Evolutionary conservation across 371 early-diverging fungal genomes (phyloP).

Genomic region (Mortierella sp.): DNA sequence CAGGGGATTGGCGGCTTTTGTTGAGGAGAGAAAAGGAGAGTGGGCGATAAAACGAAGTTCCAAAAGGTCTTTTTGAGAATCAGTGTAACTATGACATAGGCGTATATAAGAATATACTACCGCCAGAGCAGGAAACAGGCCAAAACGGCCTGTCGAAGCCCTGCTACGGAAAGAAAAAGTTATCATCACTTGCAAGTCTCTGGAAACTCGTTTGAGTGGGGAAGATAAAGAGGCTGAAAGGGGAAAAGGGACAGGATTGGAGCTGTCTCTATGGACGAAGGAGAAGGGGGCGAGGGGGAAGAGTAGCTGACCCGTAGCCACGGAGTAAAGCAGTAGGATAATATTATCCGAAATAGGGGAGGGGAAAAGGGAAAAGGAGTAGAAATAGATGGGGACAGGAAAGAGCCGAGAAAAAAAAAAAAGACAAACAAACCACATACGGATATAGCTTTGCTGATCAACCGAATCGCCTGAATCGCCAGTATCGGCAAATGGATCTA

Average conservation of each 20-base stretch:
- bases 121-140: slow-evolving; percentile 47
- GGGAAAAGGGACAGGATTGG: background rate
- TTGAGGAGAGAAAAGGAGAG: background rate
- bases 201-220: slow-evolving; percentile 9
- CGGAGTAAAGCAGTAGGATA: no score
- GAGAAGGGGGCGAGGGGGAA: no score
- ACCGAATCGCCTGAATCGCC: slow-evolving; percentile 71
- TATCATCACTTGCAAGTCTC: slow-evolving; percentile 46
- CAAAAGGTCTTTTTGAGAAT: slow-evolving; percentile 28
- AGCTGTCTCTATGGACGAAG: background rate
- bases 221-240: slow-evolving; percentile 9
- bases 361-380: background rate
- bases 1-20: background rate
- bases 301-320: no score
- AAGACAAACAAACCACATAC: slow-evolving; percentile 62
- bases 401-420: background rate
- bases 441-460: slow-evolving; percentile 74
- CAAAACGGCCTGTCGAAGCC: slow-evolving; percentile 49
- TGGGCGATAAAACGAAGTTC: background rate
- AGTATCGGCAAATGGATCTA: slow-evolving; percentile 88
- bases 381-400: background rate
- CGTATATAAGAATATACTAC: slow-evolving; percentile 45
- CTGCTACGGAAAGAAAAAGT: slow-evolving; percentile 39
- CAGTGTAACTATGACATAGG: slow-evolving; percentile 80
- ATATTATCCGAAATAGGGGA: background rate